phyloP scores from a whole-genome alignment of 2,329 filamentous ascomycete species.

The Volutella citrinella region DNA sequence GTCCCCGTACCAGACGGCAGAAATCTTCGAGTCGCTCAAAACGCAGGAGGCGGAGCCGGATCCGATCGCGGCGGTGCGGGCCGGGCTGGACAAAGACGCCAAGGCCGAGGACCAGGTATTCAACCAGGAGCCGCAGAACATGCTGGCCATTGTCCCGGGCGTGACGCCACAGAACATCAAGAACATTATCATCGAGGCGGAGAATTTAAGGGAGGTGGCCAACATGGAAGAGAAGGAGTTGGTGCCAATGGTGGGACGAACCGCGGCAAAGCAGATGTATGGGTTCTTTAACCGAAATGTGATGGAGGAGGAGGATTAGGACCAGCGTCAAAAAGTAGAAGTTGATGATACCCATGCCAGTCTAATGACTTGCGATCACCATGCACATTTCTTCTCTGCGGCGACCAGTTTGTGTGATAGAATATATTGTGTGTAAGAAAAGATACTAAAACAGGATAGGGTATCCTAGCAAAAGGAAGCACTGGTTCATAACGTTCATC shows the following conservation, averaged over 20 bases:
- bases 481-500: constrained; percentile 11
- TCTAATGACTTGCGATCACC: no score
- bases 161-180: constrained; percentile 76
- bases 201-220: constrained; percentile 77
- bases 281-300: constrained; percentile 74
- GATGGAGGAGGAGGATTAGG: constrained; percentile 46
- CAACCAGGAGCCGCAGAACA: constrained; percentile 84
- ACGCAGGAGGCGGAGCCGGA: constrained; percentile 87
- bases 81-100: constrained; percentile 62
- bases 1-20: constrained; percentile 91
- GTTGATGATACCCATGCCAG: constrained; percentile 12
- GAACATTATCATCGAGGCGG: constrained; percentile 67
- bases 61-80: constrained; percentile 78
- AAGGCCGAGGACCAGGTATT: constrained; percentile 68
- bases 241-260: constrained; percentile 70
- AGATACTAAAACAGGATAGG: constrained; percentile 17
- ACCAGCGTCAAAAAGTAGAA: not conserved
- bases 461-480: constrained; percentile 23
- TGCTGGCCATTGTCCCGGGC: constrained; percentile 81
- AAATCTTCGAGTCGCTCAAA: constrained; percentile 94
- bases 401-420: no score
- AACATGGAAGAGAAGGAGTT: constrained; percentile 79
- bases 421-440: constrained; percentile 3
- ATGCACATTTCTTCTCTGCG: no score
- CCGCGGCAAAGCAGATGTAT: constrained; percentile 72